Percentiles rank a stretch among this genome's conserved stretches.
phyloP scores from a whole-genome alignment of 441 rosid species.

The Adansonia madagascariensis region DNA sequence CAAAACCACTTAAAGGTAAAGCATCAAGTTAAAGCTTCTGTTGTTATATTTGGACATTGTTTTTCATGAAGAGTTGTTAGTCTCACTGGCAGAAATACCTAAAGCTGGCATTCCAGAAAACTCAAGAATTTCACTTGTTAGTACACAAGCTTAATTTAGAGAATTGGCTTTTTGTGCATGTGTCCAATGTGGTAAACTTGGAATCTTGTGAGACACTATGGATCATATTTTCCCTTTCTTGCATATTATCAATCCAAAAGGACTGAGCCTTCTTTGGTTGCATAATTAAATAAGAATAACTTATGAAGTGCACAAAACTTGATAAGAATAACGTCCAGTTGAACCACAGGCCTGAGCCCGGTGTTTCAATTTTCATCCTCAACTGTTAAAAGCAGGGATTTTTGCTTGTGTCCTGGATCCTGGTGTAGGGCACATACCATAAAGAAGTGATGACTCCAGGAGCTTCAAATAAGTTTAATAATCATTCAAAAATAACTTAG shows the following conservation, averaged over 20 bases:
- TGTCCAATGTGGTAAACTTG: background rate
- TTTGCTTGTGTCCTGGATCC: background rate
- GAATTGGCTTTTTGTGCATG: constrained; percentile 12
- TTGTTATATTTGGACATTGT: background rate
- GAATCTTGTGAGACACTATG: too few relatives aligned
- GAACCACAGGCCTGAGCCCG: background rate
- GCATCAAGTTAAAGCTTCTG: background rate
- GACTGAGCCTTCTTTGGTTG: too few relatives aligned
- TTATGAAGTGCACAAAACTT: too few relatives aligned
- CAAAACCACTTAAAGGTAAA: background rate
- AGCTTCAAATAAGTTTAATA: too few relatives aligned
- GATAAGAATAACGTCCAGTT: background rate
- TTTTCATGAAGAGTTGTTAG: constrained; percentile 53
- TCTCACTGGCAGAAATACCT: constrained; percentile 65
- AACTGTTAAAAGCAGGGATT: background rate
- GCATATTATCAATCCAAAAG: background rate
- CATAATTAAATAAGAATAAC: too few relatives aligned
- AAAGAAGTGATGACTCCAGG: background rate
- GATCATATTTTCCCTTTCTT: background rate
- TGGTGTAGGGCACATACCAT: background rate
- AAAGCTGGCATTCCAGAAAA: constrained; percentile 61
- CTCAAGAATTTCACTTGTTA: constrained; percentile 44
- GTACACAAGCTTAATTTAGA: background rate
- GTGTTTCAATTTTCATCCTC: background rate
- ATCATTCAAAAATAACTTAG: too few relatives aligned